These are phyloP conservation scores for Monosporascus sp. DNA, from an alignment of 2,329 filamentous ascomycete genomes.

Conservation along the genomic window DNA sequence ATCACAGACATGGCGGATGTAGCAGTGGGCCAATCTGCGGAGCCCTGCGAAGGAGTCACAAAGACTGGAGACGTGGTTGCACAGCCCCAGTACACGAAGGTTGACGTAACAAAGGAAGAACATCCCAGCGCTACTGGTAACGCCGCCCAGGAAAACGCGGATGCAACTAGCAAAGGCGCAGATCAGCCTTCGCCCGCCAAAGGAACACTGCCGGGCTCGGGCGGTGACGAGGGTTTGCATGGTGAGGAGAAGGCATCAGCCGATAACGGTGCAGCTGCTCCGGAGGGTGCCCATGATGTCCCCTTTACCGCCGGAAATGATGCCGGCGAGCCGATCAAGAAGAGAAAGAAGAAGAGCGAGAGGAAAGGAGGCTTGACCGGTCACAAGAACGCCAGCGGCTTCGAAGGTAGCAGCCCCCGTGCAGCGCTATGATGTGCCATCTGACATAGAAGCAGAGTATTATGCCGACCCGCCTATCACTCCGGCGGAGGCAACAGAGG, in stretches of 20 bases:
- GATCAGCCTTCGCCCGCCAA: no score
- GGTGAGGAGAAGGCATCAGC: no score
- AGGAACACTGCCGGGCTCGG: no score
- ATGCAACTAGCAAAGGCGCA: no score
- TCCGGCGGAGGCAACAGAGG: conserved; percentile 59
- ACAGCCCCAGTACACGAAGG: conserved; percentile 2
- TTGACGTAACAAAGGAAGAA: not conserved
- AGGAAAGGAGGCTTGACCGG: conserved; percentile 31
- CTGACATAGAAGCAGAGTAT: conserved; percentile 46
- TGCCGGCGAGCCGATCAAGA: conserved; percentile 21
- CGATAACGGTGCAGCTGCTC: no score
- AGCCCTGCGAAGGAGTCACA: conserved; percentile 1
- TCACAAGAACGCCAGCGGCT: conserved; percentile 53
- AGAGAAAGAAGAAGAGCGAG: conserved; percentile 36
- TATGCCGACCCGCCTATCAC: conserved; percentile 77
- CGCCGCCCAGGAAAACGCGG: no score
- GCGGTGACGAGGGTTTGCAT: no score
- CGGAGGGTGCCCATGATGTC: no score
- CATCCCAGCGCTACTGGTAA: no score
- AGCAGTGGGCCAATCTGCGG: conserved; percentile 2
- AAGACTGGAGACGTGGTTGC: not conserved
- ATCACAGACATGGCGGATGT: conserved; percentile 4
- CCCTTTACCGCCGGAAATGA: no score
- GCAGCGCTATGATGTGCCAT: not conserved
- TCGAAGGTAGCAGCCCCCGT: conserved; percentile 49